Evolutionary conservation across 768 basidiomycete genomes (phyloP), one percentile per base, ranked within the genome.

Genomic region (Calocybe cyanea): DNA sequence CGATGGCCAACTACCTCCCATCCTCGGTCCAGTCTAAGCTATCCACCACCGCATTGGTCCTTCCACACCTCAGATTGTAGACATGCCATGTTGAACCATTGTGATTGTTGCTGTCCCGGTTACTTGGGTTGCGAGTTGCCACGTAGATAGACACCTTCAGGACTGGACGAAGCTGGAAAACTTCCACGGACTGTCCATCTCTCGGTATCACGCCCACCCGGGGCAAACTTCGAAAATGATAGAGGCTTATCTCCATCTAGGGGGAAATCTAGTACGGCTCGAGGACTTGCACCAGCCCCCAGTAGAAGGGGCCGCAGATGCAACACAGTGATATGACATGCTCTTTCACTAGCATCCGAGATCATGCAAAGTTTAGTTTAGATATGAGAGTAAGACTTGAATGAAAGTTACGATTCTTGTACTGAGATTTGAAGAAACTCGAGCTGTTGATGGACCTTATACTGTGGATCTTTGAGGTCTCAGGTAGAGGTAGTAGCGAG

Each of bases 61-160:
- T 67, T 5, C 89, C 89, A 14, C 88, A 70, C 35, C 75, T 70
- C 18, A 92, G 66, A 49, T 80, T 77, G 49, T 92, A 92, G 46
- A 85, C 49, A 49, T 84, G 83, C 65, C 71, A 75, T 15, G 48
- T 45, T 2, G 37, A 8, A 1, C 44, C 47, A 1, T 7, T 30
- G 1, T 34, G 39, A 1, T 28, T 20, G 18, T 38, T 15, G 3
- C 13, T 5, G 25, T 11, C 6, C 6, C 25, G 25, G 25, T 28
- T 28, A 11, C 6, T 28, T 6, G 25, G 5, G 25, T n/a, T n/a
- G n/a, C n/a, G n/a, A n/a, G n/a, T n/a, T n/a, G n/a, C n/a, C n/a
- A n/a, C n/a, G n/a, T n/a, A n/a, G n/a, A n/a, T n/a, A n/a, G n/a
- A n/a, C n/a, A 28, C n/a, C 25, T 10, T 28, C 23, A 14, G 24